Evolutionary conservation across 2,329 filamentous ascomycete genomes (phyloP).

Genomic region (Endoconidiophora polonica): DNA sequence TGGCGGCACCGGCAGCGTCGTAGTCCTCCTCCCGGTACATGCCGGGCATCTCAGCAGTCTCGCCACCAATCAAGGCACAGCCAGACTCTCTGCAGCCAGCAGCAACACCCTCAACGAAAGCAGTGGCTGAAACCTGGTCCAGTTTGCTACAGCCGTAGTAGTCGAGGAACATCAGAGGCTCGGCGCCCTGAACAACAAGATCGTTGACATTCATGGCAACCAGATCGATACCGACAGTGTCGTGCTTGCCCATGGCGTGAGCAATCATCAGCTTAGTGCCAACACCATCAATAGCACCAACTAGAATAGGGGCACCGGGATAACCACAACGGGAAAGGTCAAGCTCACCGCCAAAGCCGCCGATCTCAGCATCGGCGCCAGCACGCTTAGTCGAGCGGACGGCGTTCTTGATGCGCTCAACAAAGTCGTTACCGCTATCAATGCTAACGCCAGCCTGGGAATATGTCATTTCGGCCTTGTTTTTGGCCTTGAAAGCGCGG

Average conservation of each 20-base stretch:
- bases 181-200: constrained; percentile 85
- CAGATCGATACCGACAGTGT: constrained; percentile 89
- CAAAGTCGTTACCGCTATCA: constrained; percentile 81
- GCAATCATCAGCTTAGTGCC: constrained; percentile 96
- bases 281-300: constrained; percentile 92
- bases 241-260: constrained; percentile 73
- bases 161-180: constrained; percentile 91
- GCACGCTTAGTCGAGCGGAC: constrained; percentile 73
- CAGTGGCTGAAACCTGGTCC: constrained; percentile 56
- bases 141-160: constrained; percentile 92
- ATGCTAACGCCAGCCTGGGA: constrained; percentile 88
- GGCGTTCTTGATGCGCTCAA: constrained; percentile 76
- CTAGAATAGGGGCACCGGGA: constrained; percentile 50
- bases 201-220: constrained; percentile 99
- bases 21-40: constrained; percentile 83
- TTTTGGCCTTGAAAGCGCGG: constrained; percentile 41
- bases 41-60: constrained; percentile 96
- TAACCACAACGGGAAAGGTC: constrained; percentile 52
- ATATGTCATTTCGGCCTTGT: constrained; percentile 52
- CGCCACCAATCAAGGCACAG: constrained; percentile 86
- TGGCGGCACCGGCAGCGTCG: constrained; percentile 78
- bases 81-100: constrained; percentile 70
- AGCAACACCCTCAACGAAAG: constrained; percentile 85
- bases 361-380: constrained; percentile 84
- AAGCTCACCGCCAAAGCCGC: constrained; percentile 83